Evolutionary conservation across 768 basidiomycete genomes (phyloP).

Genomic region (Boletus patriciae): DNA sequence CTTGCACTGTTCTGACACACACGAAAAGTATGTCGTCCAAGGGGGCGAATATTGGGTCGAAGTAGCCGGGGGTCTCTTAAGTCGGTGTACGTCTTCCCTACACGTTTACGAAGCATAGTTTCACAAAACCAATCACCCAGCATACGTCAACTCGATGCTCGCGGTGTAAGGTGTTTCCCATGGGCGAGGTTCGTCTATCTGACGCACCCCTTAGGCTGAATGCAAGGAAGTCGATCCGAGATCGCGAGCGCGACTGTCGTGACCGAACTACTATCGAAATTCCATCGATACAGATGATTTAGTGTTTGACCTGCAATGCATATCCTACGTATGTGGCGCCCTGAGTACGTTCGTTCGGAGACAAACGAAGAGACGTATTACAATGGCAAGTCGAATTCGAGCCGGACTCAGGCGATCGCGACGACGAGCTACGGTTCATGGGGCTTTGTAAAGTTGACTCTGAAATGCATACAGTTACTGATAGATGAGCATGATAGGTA

Average conservation of each 20-base stretch:
- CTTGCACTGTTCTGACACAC: neutral
- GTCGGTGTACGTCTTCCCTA: constrained; percentile 1
- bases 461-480: too few species aligned
- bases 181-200: neutral
- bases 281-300: constrained; percentile 2
- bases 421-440: too few species aligned
- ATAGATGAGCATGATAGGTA: too few species aligned
- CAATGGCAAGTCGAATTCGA: too few species aligned
- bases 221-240: constrained; percentile 12
- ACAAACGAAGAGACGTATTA: too few species aligned
- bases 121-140: neutral
- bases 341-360: neutral
- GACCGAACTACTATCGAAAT: constrained; percentile 9
- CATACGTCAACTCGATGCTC: constrained; percentile 12
- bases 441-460: too few species aligned
- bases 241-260: constrained; percentile 7
- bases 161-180: neutral
- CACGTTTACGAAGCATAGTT: neutral
- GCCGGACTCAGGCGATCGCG: too few species aligned
- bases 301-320: neutral
- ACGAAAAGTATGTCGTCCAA: neutral
- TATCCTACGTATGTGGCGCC: neutral
- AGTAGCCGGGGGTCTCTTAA: neutral
- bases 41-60: constrained; percentile 1
- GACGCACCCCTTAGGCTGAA: constrained; percentile 6